phyloP scores from a whole-genome alignment of 495 filamentous ascomycete species.

The Bacidia gigantensis region DNA sequence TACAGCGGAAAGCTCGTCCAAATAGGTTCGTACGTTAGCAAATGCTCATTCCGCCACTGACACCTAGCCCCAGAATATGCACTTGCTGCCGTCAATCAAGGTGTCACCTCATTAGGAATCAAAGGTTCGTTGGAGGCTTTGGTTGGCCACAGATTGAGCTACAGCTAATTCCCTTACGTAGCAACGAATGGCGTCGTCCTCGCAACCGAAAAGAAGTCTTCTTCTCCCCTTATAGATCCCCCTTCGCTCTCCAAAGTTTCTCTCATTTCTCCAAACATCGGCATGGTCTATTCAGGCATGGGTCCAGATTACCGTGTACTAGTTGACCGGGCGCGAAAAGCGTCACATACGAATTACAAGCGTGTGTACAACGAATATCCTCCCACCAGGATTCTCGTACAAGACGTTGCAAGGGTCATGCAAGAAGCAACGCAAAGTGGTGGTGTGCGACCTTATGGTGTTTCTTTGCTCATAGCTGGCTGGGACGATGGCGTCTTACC shows the following conservation, averaged over 20 bases:
- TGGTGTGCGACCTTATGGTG: conserved; percentile 95
- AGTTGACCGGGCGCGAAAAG: conserved; percentile 94
- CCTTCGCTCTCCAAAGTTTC: conserved; percentile 94
- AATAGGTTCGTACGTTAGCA: conserved; percentile 34
- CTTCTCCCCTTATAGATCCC: conserved; percentile 86
- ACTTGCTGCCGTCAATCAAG: conserved; percentile 96
- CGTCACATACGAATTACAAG: conserved; percentile 98
- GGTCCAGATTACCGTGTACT: conserved; percentile 95
- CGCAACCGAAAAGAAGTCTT: conserved; percentile 98
- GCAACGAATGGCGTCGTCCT: conserved; percentile 98
- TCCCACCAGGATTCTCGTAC: conserved; percentile 92
- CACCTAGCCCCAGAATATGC: conserved; percentile 67
- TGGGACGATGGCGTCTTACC: conserved; percentile 96
- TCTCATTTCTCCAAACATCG: conserved; percentile 95
- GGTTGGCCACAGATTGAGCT: no score
- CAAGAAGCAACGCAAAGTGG: conserved; percentile 97
- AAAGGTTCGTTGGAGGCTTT: conserved; percentile 54
- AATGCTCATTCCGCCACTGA: neutral
- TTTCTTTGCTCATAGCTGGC: conserved; percentile 85
- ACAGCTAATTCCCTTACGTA: conserved; percentile 28
- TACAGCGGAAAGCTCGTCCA: conserved; percentile 79
- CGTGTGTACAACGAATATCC: conserved; percentile 99
- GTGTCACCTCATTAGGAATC: conserved; percentile 94
- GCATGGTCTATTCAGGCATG: conserved; percentile 99
- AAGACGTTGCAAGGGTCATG: conserved; percentile 95